Percentiles rank a stretch among this genome's conserved stretches.
Conservation (phyloP, 192 early-diverging fungal genomes). For the Backusella liffmaniae region DNA sequence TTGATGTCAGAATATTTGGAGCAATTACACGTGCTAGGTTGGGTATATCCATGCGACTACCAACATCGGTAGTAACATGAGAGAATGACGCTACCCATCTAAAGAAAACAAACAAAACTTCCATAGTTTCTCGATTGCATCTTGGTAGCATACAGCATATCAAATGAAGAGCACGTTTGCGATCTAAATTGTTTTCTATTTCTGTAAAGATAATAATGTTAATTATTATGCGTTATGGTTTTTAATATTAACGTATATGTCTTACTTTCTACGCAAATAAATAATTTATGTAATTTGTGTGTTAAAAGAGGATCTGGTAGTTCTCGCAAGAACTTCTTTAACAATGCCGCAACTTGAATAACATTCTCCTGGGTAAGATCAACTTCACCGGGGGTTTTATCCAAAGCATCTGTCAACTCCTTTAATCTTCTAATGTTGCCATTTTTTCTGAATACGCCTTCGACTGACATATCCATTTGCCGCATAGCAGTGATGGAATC, state of each 20-base stretch:
- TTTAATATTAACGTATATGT: background rate
- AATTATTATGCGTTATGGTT: background rate
- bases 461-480: slow-evolving; percentile 75
- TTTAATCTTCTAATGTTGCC: slow-evolving; percentile 94
- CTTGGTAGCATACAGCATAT: slow-evolving; percentile 85
- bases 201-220: slow-evolving; percentile 31
- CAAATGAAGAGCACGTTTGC: slow-evolving; percentile 76
- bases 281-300: slow-evolving; percentile 82
- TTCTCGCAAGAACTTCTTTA: slow-evolving; percentile 97
- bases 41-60: slow-evolving; percentile 90
- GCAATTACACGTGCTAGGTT: slow-evolving; percentile 94
- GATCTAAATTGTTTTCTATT: slow-evolving; percentile 45
- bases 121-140: slow-evolving; percentile 88
- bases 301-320: slow-evolving; percentile 95
- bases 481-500: slow-evolving; percentile 74
- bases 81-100: slow-evolving; percentile 81
- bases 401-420: slow-evolving; percentile 79
- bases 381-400: slow-evolving; percentile 74
- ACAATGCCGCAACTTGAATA: slow-evolving; percentile 90
- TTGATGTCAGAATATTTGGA: slow-evolving; percentile 89
- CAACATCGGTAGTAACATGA: slow-evolving; percentile 64
- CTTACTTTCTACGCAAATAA: slow-evolving; percentile 75
- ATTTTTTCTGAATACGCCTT: slow-evolving; percentile 98
- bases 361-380: slow-evolving; percentile 72
- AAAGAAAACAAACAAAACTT: slow-evolving; percentile 88